Percentiles rank a stretch among this genome's conserved stretches.
phyloP scores from a whole-genome alignment of 768 basidiomycete species.

The Boletus sensibilis region DNA sequence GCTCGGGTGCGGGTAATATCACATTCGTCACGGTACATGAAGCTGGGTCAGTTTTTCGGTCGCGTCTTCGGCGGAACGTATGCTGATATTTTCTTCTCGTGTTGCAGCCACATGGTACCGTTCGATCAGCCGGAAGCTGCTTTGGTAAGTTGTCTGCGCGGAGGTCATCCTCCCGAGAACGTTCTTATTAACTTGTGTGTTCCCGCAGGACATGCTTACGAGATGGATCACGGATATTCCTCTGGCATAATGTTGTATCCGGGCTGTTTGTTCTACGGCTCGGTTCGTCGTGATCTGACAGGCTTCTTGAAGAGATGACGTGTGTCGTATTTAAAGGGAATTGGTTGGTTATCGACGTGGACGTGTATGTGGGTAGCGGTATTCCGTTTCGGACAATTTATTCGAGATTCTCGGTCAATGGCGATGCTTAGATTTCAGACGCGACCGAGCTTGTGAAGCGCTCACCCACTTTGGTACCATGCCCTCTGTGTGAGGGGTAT shows the following conservation, averaged over 20 bases:
- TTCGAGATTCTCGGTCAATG: not conserved
- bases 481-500: not conserved
- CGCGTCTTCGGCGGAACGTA: not conserved
- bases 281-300: not conserved
- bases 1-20: conserved; percentile 73
- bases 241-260: conserved; percentile 27
- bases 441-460: no score
- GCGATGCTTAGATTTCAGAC: not conserved
- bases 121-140: conserved; percentile 88
- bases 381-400: not conserved
- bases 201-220: conserved; percentile 53
- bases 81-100: conserved; percentile 9
- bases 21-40: conserved; percentile 77
- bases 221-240: conserved; percentile 58
- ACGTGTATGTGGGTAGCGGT: not conserved
- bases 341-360: not conserved
- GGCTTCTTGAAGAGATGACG: not conserved
- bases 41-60: conserved; percentile 61
- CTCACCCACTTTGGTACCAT: not conserved
- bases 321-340: not conserved
- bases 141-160: conserved; percentile 46
- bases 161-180: not conserved
- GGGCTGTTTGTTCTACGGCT: not conserved
- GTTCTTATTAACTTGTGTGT: not conserved
- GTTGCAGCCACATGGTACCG: conserved; percentile 80